Conservation (phyloP, 1,284 basidiomycete species). For the Amylostereum areolatum region DNA sequence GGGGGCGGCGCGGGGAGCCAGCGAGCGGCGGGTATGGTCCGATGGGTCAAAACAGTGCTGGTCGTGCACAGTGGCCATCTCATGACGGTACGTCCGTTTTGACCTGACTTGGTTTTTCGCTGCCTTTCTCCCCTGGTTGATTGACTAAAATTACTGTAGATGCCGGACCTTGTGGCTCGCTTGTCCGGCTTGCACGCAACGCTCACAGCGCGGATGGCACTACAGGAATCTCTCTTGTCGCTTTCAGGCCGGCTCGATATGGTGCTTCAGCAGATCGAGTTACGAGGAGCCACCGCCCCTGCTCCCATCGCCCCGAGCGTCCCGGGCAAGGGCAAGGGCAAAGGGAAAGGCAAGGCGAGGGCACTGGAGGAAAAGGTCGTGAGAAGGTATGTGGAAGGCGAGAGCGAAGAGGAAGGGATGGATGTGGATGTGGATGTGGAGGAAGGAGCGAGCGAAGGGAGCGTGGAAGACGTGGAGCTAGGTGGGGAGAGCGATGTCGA, state of each 20-base stretch:
- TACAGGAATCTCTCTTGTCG: slow-evolving; percentile 83
- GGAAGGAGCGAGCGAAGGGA: slow-evolving; percentile 50
- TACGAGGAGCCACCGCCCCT: slow-evolving; percentile 64
- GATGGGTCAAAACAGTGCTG: slow-evolving; percentile 88
- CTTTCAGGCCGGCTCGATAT: slow-evolving; percentile 90
- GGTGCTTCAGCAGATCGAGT: slow-evolving; percentile 90
- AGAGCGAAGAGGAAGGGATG: slow-evolving; percentile 57
- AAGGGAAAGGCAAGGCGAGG: slow-evolving; percentile 21
- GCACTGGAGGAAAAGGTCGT: slow-evolving; percentile 30
- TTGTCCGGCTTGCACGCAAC: slow-evolving; percentile 83
- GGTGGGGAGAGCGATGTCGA: slow-evolving; percentile 55
- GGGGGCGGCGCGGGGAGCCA: slow-evolving; percentile 83
- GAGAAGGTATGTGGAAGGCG: slow-evolving; percentile 68
- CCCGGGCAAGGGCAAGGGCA: slow-evolving; percentile 17
- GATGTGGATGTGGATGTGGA: slow-evolving; percentile 56
- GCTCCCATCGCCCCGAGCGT: slow-evolving; percentile 41
- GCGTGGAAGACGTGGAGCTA: slow-evolving; percentile 57
- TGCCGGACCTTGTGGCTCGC: slow-evolving; percentile 81
- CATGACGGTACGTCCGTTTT: slow-evolving; percentile 73
- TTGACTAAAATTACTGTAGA: slow-evolving; percentile 37
- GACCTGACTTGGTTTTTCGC: neutral
- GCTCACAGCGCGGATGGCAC: slow-evolving; percentile 71
- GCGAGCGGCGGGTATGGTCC: slow-evolving; percentile 76
- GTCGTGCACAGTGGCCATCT: slow-evolving; percentile 88
- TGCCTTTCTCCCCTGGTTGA: slow-evolving; percentile 6